Base-by-base conservation (phyloP, 2,329 filamentous ascomycete species). In the Ophiostoma ulmi region DNA sequence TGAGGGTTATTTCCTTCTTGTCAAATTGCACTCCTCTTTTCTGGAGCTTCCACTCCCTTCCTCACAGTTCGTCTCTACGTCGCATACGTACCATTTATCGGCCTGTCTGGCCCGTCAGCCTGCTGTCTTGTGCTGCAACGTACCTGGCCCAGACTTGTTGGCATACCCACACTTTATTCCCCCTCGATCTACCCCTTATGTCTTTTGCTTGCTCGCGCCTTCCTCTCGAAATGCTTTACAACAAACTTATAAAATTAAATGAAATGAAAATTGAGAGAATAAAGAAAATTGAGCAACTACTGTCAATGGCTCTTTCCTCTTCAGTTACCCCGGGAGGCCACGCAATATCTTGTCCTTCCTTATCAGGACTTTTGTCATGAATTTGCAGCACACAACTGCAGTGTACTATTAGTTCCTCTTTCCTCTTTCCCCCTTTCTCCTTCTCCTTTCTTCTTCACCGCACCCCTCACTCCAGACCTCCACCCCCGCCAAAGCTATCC, bases 401-500 rank as follows among this genome's bases (percentile, higher is more conserved):
- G 61, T 31, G 13, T 36, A 35, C 31, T 36, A 36, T 11, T 38
- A 38, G 11, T 10, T 39, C 38, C 11, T 13, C 38, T 39, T 39
- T 31, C 31, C 31, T 31, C 31, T 4, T 31, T 31, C 3, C 31
- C 31, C 31, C 31, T 4, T 31, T 31, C 31, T 31, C 31, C 31
- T 44, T 20, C 44, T 64, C 52, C 52, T 52, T 55, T 31, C 58
- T 70, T 67, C n/a, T 41, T 44, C 61, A 69, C 36, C 63, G 67
- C 67, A 64, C 67, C 52, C 36, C 48, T 55, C 55, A 38, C 63
- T 65, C 63, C 36, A 65, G 63, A 65, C 58, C 68, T 67, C 31
- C 44, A 55, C 55, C 67, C 72, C 71, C 71, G 67, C 69, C 69
- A 70, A 69, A 71, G 72, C 70, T 72, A 52, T 31, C 39, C 39